A percentile compares a stretch with the other conserved stretches of the same genome.
phyloP scores from a whole-genome alignment of 169 alveolate genomes.

The Plasmodium cynomolgi region DNA sequence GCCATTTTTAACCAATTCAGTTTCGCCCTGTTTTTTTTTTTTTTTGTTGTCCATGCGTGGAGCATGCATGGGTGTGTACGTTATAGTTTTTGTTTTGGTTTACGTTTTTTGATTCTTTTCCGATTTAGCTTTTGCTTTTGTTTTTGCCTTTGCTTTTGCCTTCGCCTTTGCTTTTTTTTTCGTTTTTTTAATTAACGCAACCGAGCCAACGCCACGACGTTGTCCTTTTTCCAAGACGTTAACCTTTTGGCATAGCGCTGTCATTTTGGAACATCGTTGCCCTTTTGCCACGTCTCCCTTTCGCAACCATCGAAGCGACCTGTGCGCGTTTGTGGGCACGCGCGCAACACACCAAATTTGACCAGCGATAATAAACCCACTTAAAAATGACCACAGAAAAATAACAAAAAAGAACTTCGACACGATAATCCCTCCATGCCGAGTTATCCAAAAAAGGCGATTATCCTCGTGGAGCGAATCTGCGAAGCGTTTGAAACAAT shows the following conservation, averaged over 20 bases:
- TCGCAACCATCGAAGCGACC: not conserved
- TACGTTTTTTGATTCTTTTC: not conserved
- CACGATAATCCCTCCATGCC: not conserved
- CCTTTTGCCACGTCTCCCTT: not conserved
- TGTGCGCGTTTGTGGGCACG: not conserved
- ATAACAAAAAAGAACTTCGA: not conserved
- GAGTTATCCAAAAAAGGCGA: not conserved
- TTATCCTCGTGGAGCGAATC: not conserved
- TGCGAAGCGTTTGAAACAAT: not conserved
- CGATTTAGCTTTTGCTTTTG: not conserved
- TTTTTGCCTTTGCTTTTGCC: not conserved
- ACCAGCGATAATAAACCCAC: not conserved
- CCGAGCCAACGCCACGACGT: not conserved
- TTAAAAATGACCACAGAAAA: not conserved
- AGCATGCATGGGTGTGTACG: not conserved
- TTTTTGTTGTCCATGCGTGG: not conserved
- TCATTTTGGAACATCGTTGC: not conserved
- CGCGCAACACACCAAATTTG: not conserved
- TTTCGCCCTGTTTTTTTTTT: not conserved
- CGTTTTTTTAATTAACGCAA: not conserved
- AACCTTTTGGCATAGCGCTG: not conserved
- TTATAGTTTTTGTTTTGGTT: not conserved
- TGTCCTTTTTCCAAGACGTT: not conserved
- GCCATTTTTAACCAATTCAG: not conserved
- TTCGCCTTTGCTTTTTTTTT: not conserved